Percentiles rank a stretch among this genome's conserved stretches.
These are phyloP conservation scores for Cucumis melo DNA, from an alignment of 306 rosid genomes.

Conservation along the genomic window DNA sequence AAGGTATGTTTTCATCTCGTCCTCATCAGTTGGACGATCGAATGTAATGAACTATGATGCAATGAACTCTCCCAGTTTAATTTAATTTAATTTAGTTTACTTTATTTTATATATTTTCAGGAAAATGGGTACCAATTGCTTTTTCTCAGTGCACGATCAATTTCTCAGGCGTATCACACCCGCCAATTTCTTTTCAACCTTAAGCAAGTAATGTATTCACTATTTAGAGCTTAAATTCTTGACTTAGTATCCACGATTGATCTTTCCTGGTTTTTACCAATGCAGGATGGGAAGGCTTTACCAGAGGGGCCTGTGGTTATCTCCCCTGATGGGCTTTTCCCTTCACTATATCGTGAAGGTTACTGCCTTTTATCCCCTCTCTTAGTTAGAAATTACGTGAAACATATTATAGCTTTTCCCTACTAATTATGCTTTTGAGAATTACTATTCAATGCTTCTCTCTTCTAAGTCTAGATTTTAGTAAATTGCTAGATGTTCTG, in stretches of 20 bases:
- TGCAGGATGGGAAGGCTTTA: constrained; percentile 80
- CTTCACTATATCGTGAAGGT: constrained; percentile 97
- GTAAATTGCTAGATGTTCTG: background rate
- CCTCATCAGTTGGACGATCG: constrained; percentile 8
- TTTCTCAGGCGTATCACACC: constrained; percentile 80
- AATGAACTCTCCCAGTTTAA: background rate
- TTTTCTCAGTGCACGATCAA: constrained; percentile 95
- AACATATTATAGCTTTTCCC: background rate
- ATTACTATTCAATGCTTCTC: background rate
- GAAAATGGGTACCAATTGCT: constrained; percentile 93
- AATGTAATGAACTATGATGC: background rate
- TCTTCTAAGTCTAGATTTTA: background rate
- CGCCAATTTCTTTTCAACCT: constrained; percentile 82
- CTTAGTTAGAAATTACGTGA: background rate
- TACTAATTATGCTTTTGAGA: background rate
- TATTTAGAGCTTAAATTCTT: constrained; percentile 15
- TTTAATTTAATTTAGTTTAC: background rate
- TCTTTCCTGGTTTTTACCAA: constrained; percentile 7
- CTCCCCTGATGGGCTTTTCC: constrained; percentile 93
- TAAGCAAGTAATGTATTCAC: constrained; percentile 55
- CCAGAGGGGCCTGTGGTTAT: constrained; percentile 97
- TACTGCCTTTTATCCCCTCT: constrained; percentile 4
- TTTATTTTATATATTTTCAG: constrained; percentile 28
- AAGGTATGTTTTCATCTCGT: constrained; percentile 43
- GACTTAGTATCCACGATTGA: background rate